Evolutionary conservation across 495 filamentous ascomycete genomes (phyloP), one percentile per base, ranked within the genome.

Genomic region (Xylona heveae): DNA sequence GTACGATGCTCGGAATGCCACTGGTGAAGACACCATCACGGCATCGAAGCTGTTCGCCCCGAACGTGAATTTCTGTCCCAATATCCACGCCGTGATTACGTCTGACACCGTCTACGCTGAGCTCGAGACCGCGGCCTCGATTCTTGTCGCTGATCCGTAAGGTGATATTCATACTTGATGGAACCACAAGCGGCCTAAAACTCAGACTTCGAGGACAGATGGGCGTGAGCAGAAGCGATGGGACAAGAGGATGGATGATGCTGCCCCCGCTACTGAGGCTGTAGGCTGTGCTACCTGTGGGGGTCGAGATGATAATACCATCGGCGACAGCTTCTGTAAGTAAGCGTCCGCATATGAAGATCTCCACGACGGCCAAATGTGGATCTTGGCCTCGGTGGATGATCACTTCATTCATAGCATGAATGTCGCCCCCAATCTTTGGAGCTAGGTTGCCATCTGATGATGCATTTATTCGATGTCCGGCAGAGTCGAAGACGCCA

Each of bases 271-370:
- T 73, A 41, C 71, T 79, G n/a, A 97, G 63, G 16, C 72, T 83
- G 58, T 95, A 97, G 1, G 88, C 90, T 0, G 88, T 97, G 35
- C 77, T 85, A 4, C 88, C 88, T 0, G 88, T 97, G 0, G 88
- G 88, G 0, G 88, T 93, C 19, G 71, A 78, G 27, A 94, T 72
- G 24, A 97, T 81, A 41, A 97, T 85, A 31, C 88, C 88, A 43
- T 97, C 88, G 1, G 83, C 81, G 17, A 94, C 82, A 0, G 78
- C 81, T 42, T 90, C 80, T 3, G 88, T 97, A 15, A 97, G 58
- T 41, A 82, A 82, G 30, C 80, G 71, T 6, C 71, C 70, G 36
- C 78, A 79, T 22, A 95, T 68, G 46, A 64, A 88, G 24, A 97
- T 74, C 38, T 85, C 78, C 39, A 97, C 67, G 36, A 92, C 74